phyloP scores from a whole-genome alignment of 305 asterid species.

The Galium porrigens region DNA sequence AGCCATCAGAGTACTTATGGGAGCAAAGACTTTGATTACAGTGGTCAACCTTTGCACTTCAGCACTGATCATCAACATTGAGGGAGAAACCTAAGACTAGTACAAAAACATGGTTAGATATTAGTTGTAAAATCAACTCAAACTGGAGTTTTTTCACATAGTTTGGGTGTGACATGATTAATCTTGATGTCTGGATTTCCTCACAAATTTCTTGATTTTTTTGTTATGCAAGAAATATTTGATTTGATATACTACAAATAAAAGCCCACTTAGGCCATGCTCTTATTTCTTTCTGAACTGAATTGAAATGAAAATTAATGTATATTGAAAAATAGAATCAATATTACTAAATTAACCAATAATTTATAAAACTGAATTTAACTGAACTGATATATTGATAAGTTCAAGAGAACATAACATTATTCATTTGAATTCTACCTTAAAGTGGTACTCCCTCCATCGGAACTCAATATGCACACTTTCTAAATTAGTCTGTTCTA shows the following conservation, averaged over 20 bases:
- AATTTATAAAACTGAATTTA: too few relatives aligned
- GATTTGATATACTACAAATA: neutral
- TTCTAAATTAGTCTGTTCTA: too few relatives aligned
- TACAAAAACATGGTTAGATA: neutral
- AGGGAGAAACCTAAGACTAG: neutral
- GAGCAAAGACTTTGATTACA: conserved; percentile 20
- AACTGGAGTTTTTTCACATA: conserved; percentile 5
- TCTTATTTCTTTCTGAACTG: too few relatives aligned
- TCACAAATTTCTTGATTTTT: neutral
- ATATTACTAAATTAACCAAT: too few relatives aligned
- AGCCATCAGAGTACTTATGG: conserved; percentile 15
- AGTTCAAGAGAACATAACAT: too few relatives aligned
- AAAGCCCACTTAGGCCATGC: neutral
- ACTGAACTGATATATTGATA: too few relatives aligned
- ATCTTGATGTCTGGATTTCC: neutral
- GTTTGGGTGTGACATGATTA: neutral
- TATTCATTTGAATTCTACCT: too few relatives aligned
- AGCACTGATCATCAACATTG: conserved; percentile 8
- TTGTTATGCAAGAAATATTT: neutral
- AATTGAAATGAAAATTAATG: too few relatives aligned
- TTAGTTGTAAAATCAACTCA: neutral
- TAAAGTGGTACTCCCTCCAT: too few relatives aligned
- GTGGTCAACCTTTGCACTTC: conserved; percentile 16
- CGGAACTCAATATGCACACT: too few relatives aligned
- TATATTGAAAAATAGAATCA: too few relatives aligned